phyloP scores from a whole-genome alignment of 345 rosid genomes.

The Melaleuca alternifolia region DNA sequence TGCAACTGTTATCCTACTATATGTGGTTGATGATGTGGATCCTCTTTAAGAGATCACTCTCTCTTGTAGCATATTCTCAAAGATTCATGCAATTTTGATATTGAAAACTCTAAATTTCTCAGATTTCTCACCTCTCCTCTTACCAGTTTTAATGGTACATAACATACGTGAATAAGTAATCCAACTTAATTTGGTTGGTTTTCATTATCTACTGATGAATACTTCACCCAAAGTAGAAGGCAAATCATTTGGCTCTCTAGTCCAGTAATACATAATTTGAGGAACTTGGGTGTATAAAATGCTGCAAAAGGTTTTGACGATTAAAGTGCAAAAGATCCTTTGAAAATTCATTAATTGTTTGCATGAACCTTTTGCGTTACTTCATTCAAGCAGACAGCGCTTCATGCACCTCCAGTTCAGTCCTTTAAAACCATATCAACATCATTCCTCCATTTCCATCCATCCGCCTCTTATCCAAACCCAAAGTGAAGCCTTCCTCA shows the following conservation, averaged over 20 bases:
- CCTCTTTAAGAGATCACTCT: background rate
- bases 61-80: background rate
- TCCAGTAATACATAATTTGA: background rate
- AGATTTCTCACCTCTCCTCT: background rate
- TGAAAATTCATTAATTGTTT: background rate
- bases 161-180: background rate
- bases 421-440: background rate
- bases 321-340: background rate
- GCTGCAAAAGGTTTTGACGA: background rate
- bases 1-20: background rate
- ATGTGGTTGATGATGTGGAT: background rate
- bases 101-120: background rate
- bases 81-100: background rate
- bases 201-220: background rate
- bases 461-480: background rate
- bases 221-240: background rate
- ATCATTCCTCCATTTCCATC: background rate
- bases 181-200: background rate
- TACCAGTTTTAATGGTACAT: background rate
- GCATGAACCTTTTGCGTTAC: background rate
- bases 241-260: background rate
- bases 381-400: background rate
- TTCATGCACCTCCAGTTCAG: background rate
- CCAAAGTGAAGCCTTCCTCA: background rate
- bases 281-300: background rate